These are phyloP conservation scores for Ascosphaera acerosa DNA, from an alignment of 2,329 filamentous ascomycete species.

Conservation along the genomic window DNA sequence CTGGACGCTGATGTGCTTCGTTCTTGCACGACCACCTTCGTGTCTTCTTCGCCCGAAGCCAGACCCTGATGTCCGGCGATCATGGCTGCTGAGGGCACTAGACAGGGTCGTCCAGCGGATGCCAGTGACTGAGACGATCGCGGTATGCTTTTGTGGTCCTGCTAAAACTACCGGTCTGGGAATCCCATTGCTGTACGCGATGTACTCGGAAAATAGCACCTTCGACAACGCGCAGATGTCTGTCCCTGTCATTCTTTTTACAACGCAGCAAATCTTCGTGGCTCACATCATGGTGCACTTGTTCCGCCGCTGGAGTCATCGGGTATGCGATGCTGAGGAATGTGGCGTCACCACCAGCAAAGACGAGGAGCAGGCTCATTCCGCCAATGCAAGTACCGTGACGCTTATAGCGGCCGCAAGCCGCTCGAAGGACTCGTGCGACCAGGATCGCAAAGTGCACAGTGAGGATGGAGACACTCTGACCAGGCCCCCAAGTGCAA, in stretches of 20 bases:
- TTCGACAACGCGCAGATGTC: constrained; percentile 15
- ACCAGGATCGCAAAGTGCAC: no score
- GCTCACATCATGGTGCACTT: constrained; percentile 17
- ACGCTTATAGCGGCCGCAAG: no score
- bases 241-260: constrained; percentile 16
- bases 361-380: no score
- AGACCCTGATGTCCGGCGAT: background rate
- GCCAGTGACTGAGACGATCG: constrained; percentile 35
- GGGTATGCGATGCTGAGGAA: constrained; percentile 6
- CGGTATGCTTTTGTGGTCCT: constrained; percentile 47
- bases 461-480: no score
- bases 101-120: constrained; percentile 14
- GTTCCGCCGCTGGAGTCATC: constrained; percentile 12
- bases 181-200: constrained; percentile 40
- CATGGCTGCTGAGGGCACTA: constrained; percentile 4
- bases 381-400: no score
- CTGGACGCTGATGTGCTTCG: constrained; percentile 31
- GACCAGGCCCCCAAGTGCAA: no score
- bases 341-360: constrained; percentile 3
- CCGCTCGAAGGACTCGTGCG: no score
- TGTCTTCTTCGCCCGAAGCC: constrained; percentile 1
- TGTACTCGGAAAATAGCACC: constrained; percentile 24
- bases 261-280: constrained; percentile 16
- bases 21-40: constrained; percentile 20
- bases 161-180: constrained; percentile 48